Evolutionary conservation across 2,329 filamentous ascomycete genomes (phyloP).

Genomic region (Cladophialophora yegresii): DNA sequence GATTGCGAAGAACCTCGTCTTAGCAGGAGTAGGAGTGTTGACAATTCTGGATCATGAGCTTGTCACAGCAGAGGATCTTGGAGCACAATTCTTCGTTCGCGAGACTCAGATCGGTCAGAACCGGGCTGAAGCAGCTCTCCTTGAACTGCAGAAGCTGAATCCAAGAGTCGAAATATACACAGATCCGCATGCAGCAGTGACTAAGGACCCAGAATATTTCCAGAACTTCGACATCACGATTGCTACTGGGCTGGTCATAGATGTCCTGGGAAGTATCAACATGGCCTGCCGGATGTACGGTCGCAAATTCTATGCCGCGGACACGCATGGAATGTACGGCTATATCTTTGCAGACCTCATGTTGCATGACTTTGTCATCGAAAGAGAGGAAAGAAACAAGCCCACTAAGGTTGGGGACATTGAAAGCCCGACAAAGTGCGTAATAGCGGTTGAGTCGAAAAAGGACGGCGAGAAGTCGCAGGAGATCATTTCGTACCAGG

Average conservation of each 20-base stretch:
- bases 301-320: slow-evolving; percentile 84
- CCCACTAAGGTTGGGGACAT: slow-evolving; percentile 56
- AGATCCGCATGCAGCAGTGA: slow-evolving; percentile 67
- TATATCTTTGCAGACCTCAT: slow-evolving; percentile 95
- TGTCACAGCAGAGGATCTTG: slow-evolving; percentile 78
- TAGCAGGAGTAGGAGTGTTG: slow-evolving; percentile 86
- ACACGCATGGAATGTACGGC: slow-evolving; percentile 85
- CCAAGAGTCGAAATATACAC: slow-evolving; percentile 77
- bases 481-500: slow-evolving; percentile 88
- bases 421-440: slow-evolving; percentile 76
- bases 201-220: slow-evolving; percentile 74
- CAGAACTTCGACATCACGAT: slow-evolving; percentile 80
- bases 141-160: slow-evolving; percentile 82
- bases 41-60: slow-evolving; percentile 79
- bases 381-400: slow-evolving; percentile 79
- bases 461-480: slow-evolving; percentile 69
- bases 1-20: slow-evolving; percentile 93
- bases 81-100: slow-evolving; percentile 78
- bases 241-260: slow-evolving; percentile 80
- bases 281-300: slow-evolving; percentile 76
- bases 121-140: slow-evolving; percentile 75
- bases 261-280: slow-evolving; percentile 76
- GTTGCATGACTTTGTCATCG: slow-evolving; percentile 83
- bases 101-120: slow-evolving; percentile 74
- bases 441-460: slow-evolving; percentile 69